phyloP scores from a whole-genome alignment of 2,329 filamentous ascomycete species.

The Apiospora sp. region DNA sequence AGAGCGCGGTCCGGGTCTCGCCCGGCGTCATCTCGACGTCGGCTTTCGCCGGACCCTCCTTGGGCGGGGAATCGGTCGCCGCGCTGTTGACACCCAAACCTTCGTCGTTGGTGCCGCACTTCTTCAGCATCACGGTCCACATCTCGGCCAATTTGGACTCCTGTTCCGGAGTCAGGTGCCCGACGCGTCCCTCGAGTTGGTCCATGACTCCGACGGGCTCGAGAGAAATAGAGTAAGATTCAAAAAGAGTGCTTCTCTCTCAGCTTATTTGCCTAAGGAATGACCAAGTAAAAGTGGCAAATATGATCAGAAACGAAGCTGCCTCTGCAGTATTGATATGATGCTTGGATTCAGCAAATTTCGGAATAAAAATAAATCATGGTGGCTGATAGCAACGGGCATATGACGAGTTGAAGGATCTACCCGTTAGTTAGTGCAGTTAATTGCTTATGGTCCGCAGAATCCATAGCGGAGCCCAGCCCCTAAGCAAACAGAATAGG shows the following conservation, averaged over 20 bases:
- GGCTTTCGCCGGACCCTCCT: constrained; percentile 45
- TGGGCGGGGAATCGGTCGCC: constrained; percentile 50
- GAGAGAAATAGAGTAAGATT: background rate
- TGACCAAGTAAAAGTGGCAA: background rate
- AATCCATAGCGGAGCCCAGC: background rate
- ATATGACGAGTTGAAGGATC: background rate
- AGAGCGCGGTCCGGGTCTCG: constrained; percentile 56
- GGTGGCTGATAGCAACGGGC: background rate
- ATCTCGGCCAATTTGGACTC: constrained; percentile 85
- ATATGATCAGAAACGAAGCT: background rate
- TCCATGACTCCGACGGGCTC: background rate
- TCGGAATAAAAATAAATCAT: background rate
- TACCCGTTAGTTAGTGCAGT: background rate
- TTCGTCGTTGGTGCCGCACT: background rate
- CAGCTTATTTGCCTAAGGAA: too few relatives aligned
- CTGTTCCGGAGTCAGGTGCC: constrained; percentile 83
- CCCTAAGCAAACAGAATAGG: background rate
- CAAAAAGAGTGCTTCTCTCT: background rate
- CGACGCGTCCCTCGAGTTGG: constrained; percentile 48
- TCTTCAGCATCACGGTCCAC: constrained; percentile 72
- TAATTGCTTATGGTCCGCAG: background rate
- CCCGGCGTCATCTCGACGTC: constrained; percentile 70
- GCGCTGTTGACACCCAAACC: constrained; percentile 29
- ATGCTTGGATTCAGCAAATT: background rate
- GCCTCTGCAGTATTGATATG: background rate